phyloP scores from a whole-genome alignment of 139 green algal genomes.

The Monoraphidium neglectum region DNA sequence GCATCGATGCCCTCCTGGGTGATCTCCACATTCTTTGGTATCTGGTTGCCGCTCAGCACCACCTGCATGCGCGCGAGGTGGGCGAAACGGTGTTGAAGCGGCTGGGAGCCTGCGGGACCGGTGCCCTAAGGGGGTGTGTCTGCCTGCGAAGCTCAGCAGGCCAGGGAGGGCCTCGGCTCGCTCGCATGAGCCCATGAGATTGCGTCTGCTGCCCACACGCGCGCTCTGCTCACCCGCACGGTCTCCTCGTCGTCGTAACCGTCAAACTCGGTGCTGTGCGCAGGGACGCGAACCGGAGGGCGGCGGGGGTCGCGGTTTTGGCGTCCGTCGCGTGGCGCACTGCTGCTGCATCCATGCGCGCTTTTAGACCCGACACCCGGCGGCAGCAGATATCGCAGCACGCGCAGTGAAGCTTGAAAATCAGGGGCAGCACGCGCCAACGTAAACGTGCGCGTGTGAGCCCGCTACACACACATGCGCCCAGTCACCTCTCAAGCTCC shows the following conservation, averaged over 20 bases:
- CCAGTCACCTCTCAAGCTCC: conserved; percentile 79
- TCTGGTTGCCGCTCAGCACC: conserved; percentile 92
- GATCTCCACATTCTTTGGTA: conserved; percentile 83
- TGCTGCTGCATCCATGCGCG: no score
- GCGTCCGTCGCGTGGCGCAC: no score
- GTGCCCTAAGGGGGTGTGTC: not conserved
- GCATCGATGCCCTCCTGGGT: conserved; percentile 82
- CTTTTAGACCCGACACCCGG: no score
- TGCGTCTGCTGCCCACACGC: not conserved
- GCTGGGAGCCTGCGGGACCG: no score
- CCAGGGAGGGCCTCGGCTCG: not conserved
- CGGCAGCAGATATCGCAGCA: no score
- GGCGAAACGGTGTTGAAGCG: no score
- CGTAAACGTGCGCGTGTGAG: no score
- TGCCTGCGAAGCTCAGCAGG: not conserved
- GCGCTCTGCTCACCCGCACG: conserved; percentile 65
- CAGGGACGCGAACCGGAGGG: not conserved
- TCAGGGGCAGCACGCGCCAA: no score
- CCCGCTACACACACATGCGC: no score
- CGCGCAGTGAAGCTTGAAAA: no score
- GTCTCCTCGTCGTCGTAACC: conserved; percentile 91
- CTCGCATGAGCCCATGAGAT: not conserved
- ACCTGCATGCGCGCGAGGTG: conserved; percentile 67
- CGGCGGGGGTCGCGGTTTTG: no score
- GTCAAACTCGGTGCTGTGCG: conserved; percentile 87